Evolutionary conservation across 805 yeast genomes (phyloP), one percentile per base, ranked within the genome.

Genomic region (Ogataea wickerhamii): DNA sequence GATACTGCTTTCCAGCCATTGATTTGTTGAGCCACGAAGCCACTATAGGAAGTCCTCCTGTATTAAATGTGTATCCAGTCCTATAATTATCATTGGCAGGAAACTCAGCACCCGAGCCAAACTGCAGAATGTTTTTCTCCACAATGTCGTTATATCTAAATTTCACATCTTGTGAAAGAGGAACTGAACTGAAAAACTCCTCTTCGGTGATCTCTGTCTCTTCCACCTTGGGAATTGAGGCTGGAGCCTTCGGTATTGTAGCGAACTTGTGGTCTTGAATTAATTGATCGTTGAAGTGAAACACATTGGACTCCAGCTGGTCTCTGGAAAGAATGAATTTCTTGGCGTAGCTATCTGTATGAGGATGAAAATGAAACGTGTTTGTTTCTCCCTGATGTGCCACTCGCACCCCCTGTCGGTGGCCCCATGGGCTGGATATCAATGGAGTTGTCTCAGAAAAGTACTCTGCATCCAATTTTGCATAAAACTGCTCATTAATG

Each of bases 1-100:
- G 32, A 34, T 48, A 61, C 20, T 45, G 39, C 12, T 44, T 46
- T 5, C 34, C 44, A 22, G 41, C 31, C 3, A 53, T 37, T 4
- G 34, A 23, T 23, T 45, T 44, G 27, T 55, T 49, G 18, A 49
- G 38, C 61, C 64, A 61, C 17, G 49, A 45, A 8, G 51, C 38
- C 5, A 43, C 34, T 10, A 59, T 17, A 3, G 66, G 62, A 3
- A 53, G 13, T 2, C 64, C 66, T 16, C 66, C 66, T 6, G 59
- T 51, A 34, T 59, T 60, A 2, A 55, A 27, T 2, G 54, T 47
- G 17, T 42, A 36, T 0, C 66, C 66, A 5, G 26, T 13, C 35
- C 66, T 45, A 14, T 47, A 32, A 6, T 19, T 36, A 10, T 39
- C 33, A 23, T 50, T 47, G 6, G 36, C 34, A 2, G 64, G 63